Conservation (phyloP, 208 protist species). For the Porcisia hertigi region DNA sequence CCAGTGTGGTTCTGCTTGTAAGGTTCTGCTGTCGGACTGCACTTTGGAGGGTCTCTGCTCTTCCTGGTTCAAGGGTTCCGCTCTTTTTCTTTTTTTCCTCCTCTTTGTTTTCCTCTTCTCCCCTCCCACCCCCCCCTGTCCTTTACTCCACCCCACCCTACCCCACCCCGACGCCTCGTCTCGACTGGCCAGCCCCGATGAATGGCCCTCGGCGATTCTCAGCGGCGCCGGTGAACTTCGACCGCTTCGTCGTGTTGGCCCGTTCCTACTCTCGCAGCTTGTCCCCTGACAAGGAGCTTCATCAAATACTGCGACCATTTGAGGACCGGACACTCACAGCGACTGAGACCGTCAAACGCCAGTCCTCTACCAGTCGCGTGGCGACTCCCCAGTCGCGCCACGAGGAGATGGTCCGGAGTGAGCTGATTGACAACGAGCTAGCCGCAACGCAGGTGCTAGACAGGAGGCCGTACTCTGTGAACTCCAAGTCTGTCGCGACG, state of each 20-base stretch:
- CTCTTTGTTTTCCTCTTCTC: background rate
- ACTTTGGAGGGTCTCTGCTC: background rate
- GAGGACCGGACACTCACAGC: conserved; percentile 5
- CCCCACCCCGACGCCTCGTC: background rate
- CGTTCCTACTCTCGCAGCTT: conserved; percentile 52
- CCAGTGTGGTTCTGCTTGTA: background rate
- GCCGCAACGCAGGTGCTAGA: background rate
- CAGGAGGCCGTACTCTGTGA: background rate
- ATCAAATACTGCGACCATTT: conserved; percentile 65
- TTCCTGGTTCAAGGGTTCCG: background rate
- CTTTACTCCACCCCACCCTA: background rate
- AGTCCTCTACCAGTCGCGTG: conserved; percentile 8
- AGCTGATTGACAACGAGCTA: background rate
- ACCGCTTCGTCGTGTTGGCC: conserved; percentile 61
- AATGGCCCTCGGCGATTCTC: conserved; percentile 29
- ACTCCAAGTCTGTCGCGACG: background rate
- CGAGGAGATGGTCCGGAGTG: background rate
- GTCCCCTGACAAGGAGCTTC: conserved; percentile 72
- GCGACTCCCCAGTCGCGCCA: background rate
- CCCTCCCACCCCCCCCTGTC: background rate
- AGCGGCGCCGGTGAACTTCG: conserved; percentile 58
- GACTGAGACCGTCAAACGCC: background rate
- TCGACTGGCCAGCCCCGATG: conserved; percentile 3
- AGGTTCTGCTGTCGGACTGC: background rate
- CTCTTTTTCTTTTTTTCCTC: background rate